Percentiles rank a stretch among this genome's conserved stretches.
Evolutionary conservation across 352 stramenopile genomes (phyloP).

Genomic region (Phytophthora pistaciae): DNA sequence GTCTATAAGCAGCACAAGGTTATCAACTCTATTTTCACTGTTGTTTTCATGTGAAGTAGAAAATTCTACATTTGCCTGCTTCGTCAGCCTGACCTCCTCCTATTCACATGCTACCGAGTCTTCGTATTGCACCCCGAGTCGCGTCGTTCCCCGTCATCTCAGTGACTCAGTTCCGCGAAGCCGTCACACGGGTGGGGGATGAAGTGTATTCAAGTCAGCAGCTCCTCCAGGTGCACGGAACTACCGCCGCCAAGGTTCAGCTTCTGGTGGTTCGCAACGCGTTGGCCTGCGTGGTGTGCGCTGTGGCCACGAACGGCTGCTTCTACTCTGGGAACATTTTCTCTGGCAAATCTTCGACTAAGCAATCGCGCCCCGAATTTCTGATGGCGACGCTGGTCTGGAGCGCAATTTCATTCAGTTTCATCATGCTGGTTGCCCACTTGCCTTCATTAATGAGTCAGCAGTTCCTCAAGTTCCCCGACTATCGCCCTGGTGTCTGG

Average conservation of each 20-base stretch:
- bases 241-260: background rate
- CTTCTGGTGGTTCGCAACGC: constrained; percentile 10
- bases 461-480: background rate
- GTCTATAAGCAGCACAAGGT: constrained; percentile 1
- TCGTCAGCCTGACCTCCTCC: background rate
- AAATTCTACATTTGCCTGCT: no score
- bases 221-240: background rate
- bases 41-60: no score
- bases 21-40: background rate
- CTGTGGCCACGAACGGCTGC: constrained; percentile 7
- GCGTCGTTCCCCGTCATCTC: background rate
- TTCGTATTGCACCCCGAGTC: background rate
- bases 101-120: background rate
- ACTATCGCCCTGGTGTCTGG: background rate
- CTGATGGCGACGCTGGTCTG: constrained; percentile 18
- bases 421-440: constrained; percentile 6
- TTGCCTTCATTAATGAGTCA: background rate
- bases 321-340: constrained; percentile 17
- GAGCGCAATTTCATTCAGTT: background rate
- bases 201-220: background rate
- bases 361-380: constrained; percentile 17
- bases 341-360: constrained; percentile 8
- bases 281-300: constrained; percentile 3
- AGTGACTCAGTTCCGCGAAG: background rate
- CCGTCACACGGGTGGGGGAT: background rate